Evolutionary conservation across 176 grass and related monocot genomes (phyloP).

Genomic region (Bromus sterilis): DNA sequence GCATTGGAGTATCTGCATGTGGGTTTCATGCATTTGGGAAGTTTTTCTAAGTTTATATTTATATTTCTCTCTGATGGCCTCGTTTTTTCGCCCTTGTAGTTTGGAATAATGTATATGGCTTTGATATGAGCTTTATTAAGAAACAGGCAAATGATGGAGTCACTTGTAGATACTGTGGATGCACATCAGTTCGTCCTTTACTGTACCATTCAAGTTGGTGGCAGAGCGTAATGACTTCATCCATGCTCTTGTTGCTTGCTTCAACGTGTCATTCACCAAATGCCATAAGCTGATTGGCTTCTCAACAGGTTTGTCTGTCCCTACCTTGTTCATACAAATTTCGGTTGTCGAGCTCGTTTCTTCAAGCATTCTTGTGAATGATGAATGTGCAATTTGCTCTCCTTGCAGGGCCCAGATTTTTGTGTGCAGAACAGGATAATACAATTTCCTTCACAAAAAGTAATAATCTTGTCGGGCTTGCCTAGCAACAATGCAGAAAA

Average conservation of each 20-base stretch:
- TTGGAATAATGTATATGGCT: conserved; percentile 95
- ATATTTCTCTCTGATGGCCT: background rate
- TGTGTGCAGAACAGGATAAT: too few species aligned
- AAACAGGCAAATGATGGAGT: conserved; percentile 92
- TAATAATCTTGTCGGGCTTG: too few species aligned
- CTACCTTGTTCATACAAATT: background rate
- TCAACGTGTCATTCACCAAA: conserved; percentile 89
- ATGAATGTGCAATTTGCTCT: background rate
- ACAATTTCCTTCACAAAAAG: too few species aligned
- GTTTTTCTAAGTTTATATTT: background rate
- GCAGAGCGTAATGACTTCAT: conserved; percentile 90
- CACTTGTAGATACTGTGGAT: conserved; percentile 87
- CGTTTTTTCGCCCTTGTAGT: conserved; percentile 33
- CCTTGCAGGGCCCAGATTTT: conserved; percentile 86
- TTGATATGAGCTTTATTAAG: conserved; percentile 99
- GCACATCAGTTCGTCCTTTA: conserved; percentile 92
- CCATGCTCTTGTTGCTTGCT: conserved; percentile 92
- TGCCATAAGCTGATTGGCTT: conserved; percentile 92
- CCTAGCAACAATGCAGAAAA: too few species aligned
- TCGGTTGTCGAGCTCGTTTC: background rate
- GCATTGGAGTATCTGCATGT: background rate
- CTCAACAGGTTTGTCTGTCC: conserved; percentile 58
- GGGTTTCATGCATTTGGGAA: background rate
- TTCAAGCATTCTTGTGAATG: background rate
- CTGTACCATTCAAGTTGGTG: conserved; percentile 80